A percentile compares a stretch with the other conserved stretches of the same genome.
These are phyloP conservation scores for Eutypa lata DNA, from an alignment of 2,329 filamentous ascomycete genomes.

Conservation along the genomic window DNA sequence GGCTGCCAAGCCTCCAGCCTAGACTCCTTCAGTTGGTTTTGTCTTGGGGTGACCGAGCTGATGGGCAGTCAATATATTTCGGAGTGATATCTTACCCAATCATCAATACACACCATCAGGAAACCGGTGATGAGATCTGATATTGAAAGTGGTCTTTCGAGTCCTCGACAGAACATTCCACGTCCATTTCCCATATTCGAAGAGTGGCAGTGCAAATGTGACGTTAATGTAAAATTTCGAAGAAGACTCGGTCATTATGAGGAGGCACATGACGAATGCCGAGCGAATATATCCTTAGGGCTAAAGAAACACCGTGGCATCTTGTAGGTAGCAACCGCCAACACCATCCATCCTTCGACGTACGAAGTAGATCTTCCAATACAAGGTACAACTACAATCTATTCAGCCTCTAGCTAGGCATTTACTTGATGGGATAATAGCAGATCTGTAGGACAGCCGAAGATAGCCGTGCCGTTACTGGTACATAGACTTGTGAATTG, in stretches of 20 bases:
- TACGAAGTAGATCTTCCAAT: not conserved
- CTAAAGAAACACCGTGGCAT: too few relatives aligned
- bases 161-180: too few relatives aligned
- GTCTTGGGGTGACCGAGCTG: not conserved
- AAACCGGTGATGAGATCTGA: too few relatives aligned
- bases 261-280: not conserved
- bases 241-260: not conserved
- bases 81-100: too few relatives aligned
- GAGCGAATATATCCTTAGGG: not conserved
- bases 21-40: not conserved
- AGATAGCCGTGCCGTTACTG: not conserved
- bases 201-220: not conserved
- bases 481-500: not conserved
- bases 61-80: too few relatives aligned
- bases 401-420: not conserved
- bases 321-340: too few relatives aligned
- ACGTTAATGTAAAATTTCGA: not conserved
- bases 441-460: not conserved
- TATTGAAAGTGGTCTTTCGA: too few relatives aligned
- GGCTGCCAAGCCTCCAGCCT: not conserved
- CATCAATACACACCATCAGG: too few relatives aligned
- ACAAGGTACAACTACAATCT: not conserved
- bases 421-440: not conserved
- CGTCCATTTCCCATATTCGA: not conserved
- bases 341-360: too few relatives aligned